Evolutionary conservation across 768 basidiomycete genomes (phyloP).

Genomic region (Lactifluus pinguis): DNA sequence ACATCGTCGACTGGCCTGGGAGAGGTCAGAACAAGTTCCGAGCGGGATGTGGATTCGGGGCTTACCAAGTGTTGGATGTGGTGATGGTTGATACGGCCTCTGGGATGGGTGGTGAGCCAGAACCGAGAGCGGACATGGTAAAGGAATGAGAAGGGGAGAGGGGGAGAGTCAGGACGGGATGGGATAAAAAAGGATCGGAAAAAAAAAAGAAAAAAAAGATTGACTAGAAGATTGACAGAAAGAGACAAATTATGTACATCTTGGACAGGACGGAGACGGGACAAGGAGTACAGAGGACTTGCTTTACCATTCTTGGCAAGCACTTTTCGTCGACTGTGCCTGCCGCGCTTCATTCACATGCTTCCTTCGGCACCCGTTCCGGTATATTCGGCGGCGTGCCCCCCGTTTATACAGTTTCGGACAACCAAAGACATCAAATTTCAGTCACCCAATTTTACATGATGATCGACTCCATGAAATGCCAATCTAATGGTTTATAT

Average conservation of each 20-base stretch:
- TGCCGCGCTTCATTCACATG: not conserved
- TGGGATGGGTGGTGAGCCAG: not conserved
- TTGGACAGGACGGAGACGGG: not conserved
- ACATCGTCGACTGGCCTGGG: not conserved
- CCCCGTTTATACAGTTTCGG: too few species aligned
- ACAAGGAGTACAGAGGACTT: not conserved
- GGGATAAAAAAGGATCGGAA: not conserved
- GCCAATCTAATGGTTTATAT: too few species aligned
- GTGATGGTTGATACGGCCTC: not conserved
- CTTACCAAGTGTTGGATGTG: not conserved
- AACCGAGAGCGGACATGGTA: not conserved
- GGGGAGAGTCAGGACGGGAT: not conserved
- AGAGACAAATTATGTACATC: too few species aligned
- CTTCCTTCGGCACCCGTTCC: too few species aligned
- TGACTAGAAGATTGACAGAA: not conserved
- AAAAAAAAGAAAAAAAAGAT: not conserved
- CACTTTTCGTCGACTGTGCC: too few species aligned
- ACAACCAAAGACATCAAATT: too few species aligned
- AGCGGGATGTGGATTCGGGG: too few species aligned
- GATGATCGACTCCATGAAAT: too few species aligned
- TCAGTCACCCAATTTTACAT: too few species aligned
- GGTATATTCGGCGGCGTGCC: too few species aligned
- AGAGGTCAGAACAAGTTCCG: not conserved
- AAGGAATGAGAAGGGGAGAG: not conserved
- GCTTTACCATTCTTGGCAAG: slow-evolving; percentile 3